Evolutionary conservation across 164 flowering plant species (phyloP).

Genomic region (Umbilicus rupestris): DNA sequence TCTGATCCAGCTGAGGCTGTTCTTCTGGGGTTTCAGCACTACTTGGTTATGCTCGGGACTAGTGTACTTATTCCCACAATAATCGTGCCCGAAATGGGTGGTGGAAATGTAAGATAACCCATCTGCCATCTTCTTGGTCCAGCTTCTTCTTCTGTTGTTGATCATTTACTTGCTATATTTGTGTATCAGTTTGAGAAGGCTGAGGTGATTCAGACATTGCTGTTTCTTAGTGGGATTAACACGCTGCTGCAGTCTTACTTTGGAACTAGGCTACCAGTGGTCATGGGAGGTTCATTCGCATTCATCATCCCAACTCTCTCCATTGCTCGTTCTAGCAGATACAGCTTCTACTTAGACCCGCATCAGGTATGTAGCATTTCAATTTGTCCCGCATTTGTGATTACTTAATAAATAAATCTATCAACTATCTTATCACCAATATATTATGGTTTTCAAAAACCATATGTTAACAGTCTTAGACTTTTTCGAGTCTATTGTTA

Average conservation of each 20-base stretch:
- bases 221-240: constrained; percentile 63
- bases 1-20: constrained; percentile 40
- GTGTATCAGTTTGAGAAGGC: constrained; percentile 48
- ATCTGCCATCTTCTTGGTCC: neutral
- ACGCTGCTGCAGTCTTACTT: constrained; percentile 56
- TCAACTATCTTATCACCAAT: no score
- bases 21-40: constrained; percentile 61
- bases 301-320: constrained; percentile 43
- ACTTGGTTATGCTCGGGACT: constrained; percentile 59
- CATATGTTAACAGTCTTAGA: no score
- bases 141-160: neutral
- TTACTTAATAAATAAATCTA: no score
- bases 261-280: constrained; percentile 60
- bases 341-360: constrained; percentile 25
- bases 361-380: no score
- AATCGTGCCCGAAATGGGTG: constrained; percentile 64
- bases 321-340: constrained; percentile 29
- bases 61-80: constrained; percentile 40
- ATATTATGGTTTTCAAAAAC: no score
- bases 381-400: no score
- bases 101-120: constrained; percentile 36
- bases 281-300: constrained; percentile 55
- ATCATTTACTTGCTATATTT: neutral
- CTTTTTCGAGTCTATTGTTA: no score
- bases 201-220: constrained; percentile 44